Percentiles rank a stretch among this genome's conserved stretches.
Conservation (phyloP, 2,329 filamentous ascomycete genomes). For the Sporothrix euskadiensis region DNA sequence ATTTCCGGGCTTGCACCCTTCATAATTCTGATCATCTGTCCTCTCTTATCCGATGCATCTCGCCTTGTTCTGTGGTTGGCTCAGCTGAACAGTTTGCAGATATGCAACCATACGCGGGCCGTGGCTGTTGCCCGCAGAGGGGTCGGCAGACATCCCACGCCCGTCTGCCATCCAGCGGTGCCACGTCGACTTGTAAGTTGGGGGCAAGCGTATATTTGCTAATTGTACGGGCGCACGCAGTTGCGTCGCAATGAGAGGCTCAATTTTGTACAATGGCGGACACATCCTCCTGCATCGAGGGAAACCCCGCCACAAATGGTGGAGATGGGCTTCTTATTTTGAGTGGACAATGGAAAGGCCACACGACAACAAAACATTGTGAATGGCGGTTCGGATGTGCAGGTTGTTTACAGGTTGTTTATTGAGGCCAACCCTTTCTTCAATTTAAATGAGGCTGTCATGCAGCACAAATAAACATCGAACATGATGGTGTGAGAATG, state of each 20-base stretch:
- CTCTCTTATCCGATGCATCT: background rate
- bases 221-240: background rate
- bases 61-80: background rate
- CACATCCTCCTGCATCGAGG: background rate
- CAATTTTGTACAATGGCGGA: background rate
- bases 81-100: background rate
- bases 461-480: background rate
- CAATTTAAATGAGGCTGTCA: background rate
- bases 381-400: background rate
- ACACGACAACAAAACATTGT: background rate
- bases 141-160: background rate
- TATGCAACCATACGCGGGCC: background rate
- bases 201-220: background rate
- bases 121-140: background rate
- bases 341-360: background rate
- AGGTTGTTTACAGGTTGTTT: background rate
- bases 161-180: background rate
- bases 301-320: background rate
- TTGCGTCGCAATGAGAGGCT: background rate
- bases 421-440: background rate
- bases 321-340: background rate
- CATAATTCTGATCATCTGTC: background rate
- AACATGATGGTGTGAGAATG: background rate
- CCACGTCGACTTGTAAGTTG: background rate
- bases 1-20: background rate